Base-by-base conservation (phyloP, 768 basidiomycete species). In the Roridomyces roridus region DNA sequence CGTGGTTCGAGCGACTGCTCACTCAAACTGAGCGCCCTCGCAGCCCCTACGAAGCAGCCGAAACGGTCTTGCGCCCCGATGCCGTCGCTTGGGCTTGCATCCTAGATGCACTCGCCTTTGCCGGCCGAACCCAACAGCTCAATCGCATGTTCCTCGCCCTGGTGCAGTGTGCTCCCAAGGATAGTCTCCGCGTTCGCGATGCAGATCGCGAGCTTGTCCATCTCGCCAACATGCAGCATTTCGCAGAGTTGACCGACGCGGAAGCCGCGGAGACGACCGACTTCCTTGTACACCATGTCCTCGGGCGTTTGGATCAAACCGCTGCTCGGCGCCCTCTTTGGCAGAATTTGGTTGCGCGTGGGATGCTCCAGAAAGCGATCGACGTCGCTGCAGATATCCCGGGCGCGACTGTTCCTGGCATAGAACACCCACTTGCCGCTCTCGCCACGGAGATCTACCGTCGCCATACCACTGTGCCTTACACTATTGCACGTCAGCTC, bases 1-100 rank as follows among this genome's bases (percentile, higher is more conserved):
- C 75, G 6, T 96, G 93, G 93, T 91, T 89, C 63, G 77, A 86
- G 37, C 80, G 83, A 43, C 76, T 94, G 26, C 71, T 89, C 42
- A 67, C 71, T 24, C 81, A 85, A 54, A 70, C 56, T 66, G 65
- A 39, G 23, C 63, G 51, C 62, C 68, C 65, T 2, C 52, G 51
- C 15, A 51, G 77, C 58, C 77, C 78, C 1, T 82, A 75, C 59
- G 72, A 80, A 46, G 70, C 84, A 1, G 68, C 79, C 7, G 71
- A 68, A 10, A 68, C 69, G 0, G 77, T 84, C 17, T 70, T 78
- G 5, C 78, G 80, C 11, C 91, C 91, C 3, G 80, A 84, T 59
- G 56, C 65, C 4, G 57, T 72, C 3, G 80, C 85, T 1, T 92
- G 89, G 87, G 57, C 67, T 3, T 50, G 78, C n/a, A 82, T 94